These are phyloP conservation scores for Croton laevigatus DNA, from an alignment of 441 rosid species.

Conservation along the genomic window DNA sequence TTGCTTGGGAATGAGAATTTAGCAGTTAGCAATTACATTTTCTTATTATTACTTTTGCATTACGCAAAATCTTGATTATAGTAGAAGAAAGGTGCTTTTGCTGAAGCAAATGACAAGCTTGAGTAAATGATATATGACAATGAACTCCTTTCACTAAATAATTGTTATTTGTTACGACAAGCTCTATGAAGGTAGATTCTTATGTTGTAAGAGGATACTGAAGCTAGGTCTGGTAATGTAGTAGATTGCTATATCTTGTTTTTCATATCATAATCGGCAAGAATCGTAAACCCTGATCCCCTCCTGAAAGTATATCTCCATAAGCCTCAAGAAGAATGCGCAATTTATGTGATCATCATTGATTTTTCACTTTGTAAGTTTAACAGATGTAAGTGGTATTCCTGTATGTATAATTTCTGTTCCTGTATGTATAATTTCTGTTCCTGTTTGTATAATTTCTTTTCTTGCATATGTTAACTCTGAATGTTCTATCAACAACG, in stretches of 20 bases:
- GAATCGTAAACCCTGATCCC: not conserved
- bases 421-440: too few relatives aligned
- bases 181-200: too few relatives aligned
- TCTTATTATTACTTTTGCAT: not conserved
- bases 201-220: too few relatives aligned
- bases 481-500: not conserved
- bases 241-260: too few relatives aligned
- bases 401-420: not conserved
- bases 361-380: too few relatives aligned
- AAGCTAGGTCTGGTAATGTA: too few relatives aligned
- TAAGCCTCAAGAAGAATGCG: not conserved
- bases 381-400: not conserved
- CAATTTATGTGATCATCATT: too few relatives aligned
- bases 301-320: not conserved
- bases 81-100: not conserved
- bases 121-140: too few relatives aligned
- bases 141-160: not conserved
- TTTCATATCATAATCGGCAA: too few relatives aligned
- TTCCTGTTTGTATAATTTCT: too few relatives aligned
- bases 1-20: not conserved
- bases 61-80: not conserved
- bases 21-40: not conserved
- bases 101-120: not conserved
- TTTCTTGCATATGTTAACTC: not conserved
- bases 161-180: too few relatives aligned